Base-by-base conservation (phyloP, 164 flowering plant genomes). In the Warburgia ugandensis region DNA sequence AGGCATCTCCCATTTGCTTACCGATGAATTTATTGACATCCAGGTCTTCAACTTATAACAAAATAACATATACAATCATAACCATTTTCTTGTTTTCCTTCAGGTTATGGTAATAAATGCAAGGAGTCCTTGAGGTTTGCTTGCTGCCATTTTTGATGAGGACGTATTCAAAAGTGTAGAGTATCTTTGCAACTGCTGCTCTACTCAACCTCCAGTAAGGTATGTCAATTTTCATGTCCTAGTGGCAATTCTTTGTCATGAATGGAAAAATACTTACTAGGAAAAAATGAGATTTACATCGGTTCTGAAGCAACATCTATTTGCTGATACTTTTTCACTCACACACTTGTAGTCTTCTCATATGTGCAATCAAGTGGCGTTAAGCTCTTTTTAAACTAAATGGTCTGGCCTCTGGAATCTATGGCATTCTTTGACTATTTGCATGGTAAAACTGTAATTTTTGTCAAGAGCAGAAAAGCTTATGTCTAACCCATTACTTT, bases 61-160 rank as follows among this genome's bases (percentile, higher is more conserved):
- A n/a, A 29, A 4, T 26, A 39, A 9, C 12, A 9, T 26, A 38
- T 23, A 22, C 12, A 19, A 29, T 29, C 29, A 4, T 14, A 22
- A 43, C 20, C 16, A 3, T 30, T 29, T 45, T 40, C 41, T 47
- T 59, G 35, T 27, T 53, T 69, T n/a, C n/a, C n/a, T 77, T 52
- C 80, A 92, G 99, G 94, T 90, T 29, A 84, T 92, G 99, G 58
- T 86, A 45, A 92, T 92, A 52, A 29, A 88, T 77, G 99, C 86
- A 44, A 86, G 97, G 95, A 78, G 73, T 60, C 73, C 83, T 23
- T 55, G 70, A 56, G 89, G 87, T 32, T 75, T 84, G 44, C 41
- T 75, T 42, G 37, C 56, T 52, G 78, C 74, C n/a, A 36, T 92
- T 30, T 83, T 80, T 65, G 76, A 84, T 42, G 77, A 33, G 35